Conservation (phyloP, 1,284 basidiomycete species). For the Moniliella sp. region DNA sequence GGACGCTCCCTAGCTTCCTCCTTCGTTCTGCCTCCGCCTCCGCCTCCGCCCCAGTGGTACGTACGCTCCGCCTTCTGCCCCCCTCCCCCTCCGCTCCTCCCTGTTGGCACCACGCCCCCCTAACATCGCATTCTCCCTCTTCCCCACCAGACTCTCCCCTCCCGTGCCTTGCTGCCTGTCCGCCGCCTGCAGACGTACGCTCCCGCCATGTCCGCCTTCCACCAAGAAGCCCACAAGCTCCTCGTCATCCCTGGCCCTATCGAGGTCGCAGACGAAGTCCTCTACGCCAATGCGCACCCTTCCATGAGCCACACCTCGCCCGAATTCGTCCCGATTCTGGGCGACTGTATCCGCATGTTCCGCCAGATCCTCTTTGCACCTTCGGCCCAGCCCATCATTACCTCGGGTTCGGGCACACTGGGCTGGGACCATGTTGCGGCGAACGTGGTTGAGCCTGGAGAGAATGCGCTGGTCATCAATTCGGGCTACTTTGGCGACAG, state of each 20-base stretch:
- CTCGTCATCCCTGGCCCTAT: constrained; percentile 57
- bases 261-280: constrained; percentile 56
- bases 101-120: too few species aligned
- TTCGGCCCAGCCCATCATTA: constrained; percentile 46
- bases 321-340: constrained; percentile 71
- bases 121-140: too few species aligned
- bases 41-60: too few species aligned
- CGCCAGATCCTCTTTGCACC: constrained; percentile 44
- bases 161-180: too few species aligned
- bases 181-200: too few species aligned
- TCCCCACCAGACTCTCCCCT: too few species aligned
- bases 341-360: constrained; percentile 70
- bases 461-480: constrained; percentile 59
- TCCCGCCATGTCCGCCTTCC: constrained; percentile 14
- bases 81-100: too few species aligned
- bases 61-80: too few species aligned
- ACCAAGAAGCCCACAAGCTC: constrained; percentile 27
- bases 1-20: too few species aligned
- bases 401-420: constrained; percentile 78
- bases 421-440: constrained; percentile 58
- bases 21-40: too few species aligned
- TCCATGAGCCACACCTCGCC: constrained; percentile 53
- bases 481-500: constrained; percentile 31
- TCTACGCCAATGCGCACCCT: constrained; percentile 27
- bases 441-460: constrained; percentile 58